A percentile compares a stretch with the other conserved stretches of the same genome.
Evolutionary conservation across 495 filamentous ascomycete species (phyloP).

Genomic region (Penicillium manginii): DNA sequence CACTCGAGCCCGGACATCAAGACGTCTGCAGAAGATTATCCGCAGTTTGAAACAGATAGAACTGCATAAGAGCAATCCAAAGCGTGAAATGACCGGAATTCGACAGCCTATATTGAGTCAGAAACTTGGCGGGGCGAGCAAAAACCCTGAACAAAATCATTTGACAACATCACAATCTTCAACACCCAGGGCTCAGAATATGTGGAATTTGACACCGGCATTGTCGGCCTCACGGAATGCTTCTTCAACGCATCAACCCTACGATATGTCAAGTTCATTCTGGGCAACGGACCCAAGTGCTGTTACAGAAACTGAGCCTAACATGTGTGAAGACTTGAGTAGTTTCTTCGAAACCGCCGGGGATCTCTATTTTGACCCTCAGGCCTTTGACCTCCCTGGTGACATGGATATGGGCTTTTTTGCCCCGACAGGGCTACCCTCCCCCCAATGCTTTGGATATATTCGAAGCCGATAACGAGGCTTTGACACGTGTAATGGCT

Average conservation of each 20-base stretch:
- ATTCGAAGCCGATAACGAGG: conserved; percentile 47
- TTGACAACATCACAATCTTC: neutral
- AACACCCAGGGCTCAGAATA: neutral
- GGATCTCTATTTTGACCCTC: conserved; percentile 41
- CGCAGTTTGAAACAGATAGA: conserved; percentile 43
- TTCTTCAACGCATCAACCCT: conserved; percentile 11
- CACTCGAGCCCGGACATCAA: conserved; percentile 39
- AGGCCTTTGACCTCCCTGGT: conserved; percentile 10
- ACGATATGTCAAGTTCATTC: conserved; percentile 15
- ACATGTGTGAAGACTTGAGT: conserved; percentile 44
- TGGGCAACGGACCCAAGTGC: conserved; percentile 29
- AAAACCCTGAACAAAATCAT: neutral
- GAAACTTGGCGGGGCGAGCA: neutral
- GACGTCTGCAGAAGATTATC: conserved; percentile 46
- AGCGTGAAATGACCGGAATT: conserved; percentile 3
- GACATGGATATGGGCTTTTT: conserved; percentile 20
- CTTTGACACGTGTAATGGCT: conserved; percentile 46
- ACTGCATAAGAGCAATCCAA: conserved; percentile 17
- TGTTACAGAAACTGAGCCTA: conserved; percentile 18
- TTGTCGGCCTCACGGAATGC: conserved; percentile 4
- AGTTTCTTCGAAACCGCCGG: conserved; percentile 51
- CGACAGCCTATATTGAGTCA: neutral
- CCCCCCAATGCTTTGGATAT: conserved; percentile 27
- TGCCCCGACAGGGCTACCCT: conserved; percentile 7
- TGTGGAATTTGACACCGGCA: conserved; percentile 10